Conservation (phyloP, 805 yeast genomes). For the Nadsonia fulvescens region DNA sequence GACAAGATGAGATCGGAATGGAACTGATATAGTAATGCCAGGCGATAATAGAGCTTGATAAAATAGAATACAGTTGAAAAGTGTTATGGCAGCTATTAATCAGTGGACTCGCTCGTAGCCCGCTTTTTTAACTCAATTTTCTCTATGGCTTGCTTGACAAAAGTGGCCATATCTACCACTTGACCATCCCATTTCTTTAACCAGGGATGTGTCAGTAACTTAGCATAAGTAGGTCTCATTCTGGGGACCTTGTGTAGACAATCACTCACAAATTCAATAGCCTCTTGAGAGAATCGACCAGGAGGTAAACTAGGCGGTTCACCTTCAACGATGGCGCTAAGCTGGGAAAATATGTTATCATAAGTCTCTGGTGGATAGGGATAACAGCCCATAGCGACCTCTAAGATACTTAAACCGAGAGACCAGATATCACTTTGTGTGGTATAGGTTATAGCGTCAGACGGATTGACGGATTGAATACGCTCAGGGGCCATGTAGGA, state of each 20-base stretch:
- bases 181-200: slow-evolving; percentile 31
- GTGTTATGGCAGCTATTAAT: too few relatives aligned
- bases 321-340: slow-evolving; percentile 93
- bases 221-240: slow-evolving; percentile 62
- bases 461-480: slow-evolving; percentile 40
- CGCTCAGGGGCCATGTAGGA: slow-evolving; percentile 94
- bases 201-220: slow-evolving; percentile 75
- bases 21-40: too few relatives aligned
- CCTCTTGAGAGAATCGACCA: slow-evolving; percentile 48
- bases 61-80: too few relatives aligned
- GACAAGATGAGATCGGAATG: too few relatives aligned
- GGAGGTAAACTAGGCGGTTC: slow-evolving; percentile 69
- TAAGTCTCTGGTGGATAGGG: slow-evolving; percentile 96
- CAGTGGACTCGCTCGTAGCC: too few relatives aligned
- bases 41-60: too few relatives aligned
- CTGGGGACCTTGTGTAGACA: slow-evolving; percentile 62
- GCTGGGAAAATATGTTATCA: slow-evolving; percentile 76
- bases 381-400: slow-evolving; percentile 76
- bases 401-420: slow-evolving; percentile 66
- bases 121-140: too few relatives aligned
- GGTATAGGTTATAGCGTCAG: slow-evolving; percentile 65
- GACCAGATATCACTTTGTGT: slow-evolving; percentile 95
- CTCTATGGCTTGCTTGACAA: slow-evolving; percentile 15
- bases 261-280: slow-evolving; percentile 59
- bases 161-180: slow-evolving; percentile 22